These are phyloP conservation scores for Chytriomyces hyalinus DNA, from an alignment of 192 early-diverging fungal species.

Conservation along the genomic window DNA sequence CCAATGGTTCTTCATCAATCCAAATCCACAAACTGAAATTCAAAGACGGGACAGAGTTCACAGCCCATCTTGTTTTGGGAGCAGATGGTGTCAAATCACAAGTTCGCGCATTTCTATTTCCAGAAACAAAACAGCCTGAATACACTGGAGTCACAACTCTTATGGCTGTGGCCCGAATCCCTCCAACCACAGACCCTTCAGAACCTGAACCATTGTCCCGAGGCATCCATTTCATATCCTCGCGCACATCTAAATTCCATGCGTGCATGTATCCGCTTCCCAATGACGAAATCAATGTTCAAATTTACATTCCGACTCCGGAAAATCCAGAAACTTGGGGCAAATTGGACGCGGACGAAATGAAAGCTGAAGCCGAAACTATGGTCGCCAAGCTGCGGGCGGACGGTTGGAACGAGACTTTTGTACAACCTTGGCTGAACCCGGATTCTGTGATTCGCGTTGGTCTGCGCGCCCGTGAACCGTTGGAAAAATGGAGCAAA, in stretches of 20 bases:
- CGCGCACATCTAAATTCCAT: conserved; percentile 47
- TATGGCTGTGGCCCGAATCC: conserved; percentile 49
- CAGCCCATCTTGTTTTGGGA: conserved; percentile 41
- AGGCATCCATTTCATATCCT: conserved; percentile 52
- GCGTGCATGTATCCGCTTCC: conserved; percentile 46
- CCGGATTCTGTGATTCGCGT: conserved; percentile 44
- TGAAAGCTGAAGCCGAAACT: conserved; percentile 28
- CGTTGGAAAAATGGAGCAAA: conserved; percentile 38
- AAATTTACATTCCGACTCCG: conserved; percentile 48
- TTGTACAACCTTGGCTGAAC: conserved; percentile 38
- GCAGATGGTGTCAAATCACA: conserved; percentile 54
- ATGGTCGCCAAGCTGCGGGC: conserved; percentile 21
- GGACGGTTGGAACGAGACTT: conserved; percentile 45
- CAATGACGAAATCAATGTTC: conserved; percentile 53
- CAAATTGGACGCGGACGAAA: conserved; percentile 42
- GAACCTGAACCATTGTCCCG: background rate
- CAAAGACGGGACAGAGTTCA: conserved; percentile 17
- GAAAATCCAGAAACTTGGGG: conserved; percentile 55
- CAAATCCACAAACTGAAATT: conserved; percentile 12
- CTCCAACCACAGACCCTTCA: background rate
- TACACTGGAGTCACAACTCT: conserved; percentile 50
- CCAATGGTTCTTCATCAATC: conserved; percentile 9
- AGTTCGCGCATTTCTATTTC: conserved; percentile 39
- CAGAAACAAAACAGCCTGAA: conserved; percentile 4
- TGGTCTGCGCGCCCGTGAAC: conserved; percentile 44